Base-by-base conservation (phyloP, 305 asterid genomes). In the Fraxinus sp. region DNA sequence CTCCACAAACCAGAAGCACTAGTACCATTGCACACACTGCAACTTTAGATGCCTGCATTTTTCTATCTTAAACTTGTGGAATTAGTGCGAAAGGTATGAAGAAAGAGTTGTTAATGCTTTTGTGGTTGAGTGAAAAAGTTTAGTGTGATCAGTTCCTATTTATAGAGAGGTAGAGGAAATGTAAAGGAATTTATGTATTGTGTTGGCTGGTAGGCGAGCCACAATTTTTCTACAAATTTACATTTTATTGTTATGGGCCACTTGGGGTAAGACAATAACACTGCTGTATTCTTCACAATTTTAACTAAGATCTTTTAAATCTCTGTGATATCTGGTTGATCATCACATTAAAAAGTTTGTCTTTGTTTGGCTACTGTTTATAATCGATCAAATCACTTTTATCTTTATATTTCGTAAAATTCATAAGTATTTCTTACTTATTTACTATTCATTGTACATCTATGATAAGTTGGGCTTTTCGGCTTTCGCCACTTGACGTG, bases 21-120 rank as follows among this genome's bases (percentile, higher is more conserved):
- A 85, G 24, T n/a, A 89, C 24, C 39, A 84, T 36, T 10, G 81
- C 82, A 80, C 44, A 76, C 1, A 71, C 20, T 30, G 80, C 81
- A 46, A 82, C 10, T 26, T 70, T 41, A 24, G 84, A 59, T 74
- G 79, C 83, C 82, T 81, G 82, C 90, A 86, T 89, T 64, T 59
- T 80, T 52, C 37, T 13, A 46, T 46, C 57, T 46, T 2, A 2
- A 52, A 16, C 22, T 52, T 52, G 20, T 16, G 9, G 70, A 20
- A 59, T 59, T 20, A 1, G 8, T 18, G 28, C 26, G 18, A 57
- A 11, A 10, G n/a, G 26, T 20, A 6, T n/a, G 70, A 59, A n/a
- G 28, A 59, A 7, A 18, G 28, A 59, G 7, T 16, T 55, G 4
- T 20, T 13, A 46, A 46, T 46, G 55, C n/a, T 46, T 46, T 46